Base-by-base conservation (phyloP, 1,139 yeast species). In the Pichia sp. region DNA sequence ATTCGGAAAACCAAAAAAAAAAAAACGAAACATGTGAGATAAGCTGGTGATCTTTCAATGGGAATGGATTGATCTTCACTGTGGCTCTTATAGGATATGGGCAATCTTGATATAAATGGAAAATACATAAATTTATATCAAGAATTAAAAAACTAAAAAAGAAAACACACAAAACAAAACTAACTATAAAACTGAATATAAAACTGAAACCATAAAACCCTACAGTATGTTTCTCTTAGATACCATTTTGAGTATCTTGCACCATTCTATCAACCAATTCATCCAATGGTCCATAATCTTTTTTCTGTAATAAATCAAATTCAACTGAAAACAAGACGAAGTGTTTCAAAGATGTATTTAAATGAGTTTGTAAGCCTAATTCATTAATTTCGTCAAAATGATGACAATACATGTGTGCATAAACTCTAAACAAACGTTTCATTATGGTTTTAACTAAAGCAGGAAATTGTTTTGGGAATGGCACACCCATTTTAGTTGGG, bases 371-470 rank as follows among this genome's bases (percentile, higher is more conserved):
- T 58, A 92, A 72, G 1, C 96, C 96, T 58, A 92, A 73, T 62
- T 90, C 97, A 40, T 89, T 79, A 49, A 92, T 85, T 65, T 90
- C 96, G 64, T 89, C 96, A 68, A 92, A 92, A 66, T 92, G 99
- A 62, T 92, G 97, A 62, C 98, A 92, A 67, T 92, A 92, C 41
- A 92, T 87, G 68, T 92, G 99, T 3, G 98, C 97, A 64, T 94
- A 94, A n/a, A 92, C 89, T 64, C 99, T 76, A 66, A 90, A 92
- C 51, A 92, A 71, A 56, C 98, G 77, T 67, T 90, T 89, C 71
- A 90, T 79, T 43, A 92, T 87, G 22, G 95, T 90, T 62, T 82
- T 84, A 45, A 87, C 87, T 54, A 88, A 76, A 12, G 77, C 76
- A 23, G 82, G 84, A 62, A 84, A 87, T 55, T 79, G 85, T 18